Evolutionary conservation across 441 rosid species (phyloP), one percentile per base, ranked within the genome.

Genomic region (Manihot esculenta): DNA sequence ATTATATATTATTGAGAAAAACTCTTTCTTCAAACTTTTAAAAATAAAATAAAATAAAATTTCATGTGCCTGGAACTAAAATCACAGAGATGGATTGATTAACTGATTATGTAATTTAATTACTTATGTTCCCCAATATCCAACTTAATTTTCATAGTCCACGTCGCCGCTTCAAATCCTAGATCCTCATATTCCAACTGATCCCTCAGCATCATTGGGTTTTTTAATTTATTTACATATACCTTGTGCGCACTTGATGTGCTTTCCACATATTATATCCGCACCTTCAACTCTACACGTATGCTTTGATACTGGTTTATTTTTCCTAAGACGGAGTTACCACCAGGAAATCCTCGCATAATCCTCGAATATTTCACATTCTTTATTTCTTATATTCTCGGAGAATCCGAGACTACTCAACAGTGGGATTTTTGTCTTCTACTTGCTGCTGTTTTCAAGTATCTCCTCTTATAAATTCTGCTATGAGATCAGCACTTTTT

Each of bases 381-480:
- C 9, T 14, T 21, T 8, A 24, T 20, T 50, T 17, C n/a, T 4
- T 24, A 27, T 15, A 6, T 44, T 14, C 5, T 44, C 57, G 64
- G 69, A 64, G 7, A 27, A 18, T 27, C 12, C 75, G 38, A 72
- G 56, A 51, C 1, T 21, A 5, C 0, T 23, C 13, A 62, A 63
- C 4, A 41, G 44, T 53, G 20, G 55, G n/a, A n/a, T 7, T 41
- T 62, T 72, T 72, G 75, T 72, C 75, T 3, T 64, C 0, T 56
- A 24, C 49, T 27, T 55, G 1, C 9, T 54, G 57, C n/a, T 56
- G 8, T 63, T 27, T 55, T 47, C 44, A 30, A 30, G 70, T 44
- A 66, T 73, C 76, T 66, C 1, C 18, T 47, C 23, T 48, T 67
- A 70, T 74, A 74, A 74, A 74, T 74, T 50, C 76, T 1, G 8